A percentile compares a stretch with the other conserved stretches of the same genome.
Conservation (phyloP, 164 flowering plant species). For the Aristolochia californica region DNA sequence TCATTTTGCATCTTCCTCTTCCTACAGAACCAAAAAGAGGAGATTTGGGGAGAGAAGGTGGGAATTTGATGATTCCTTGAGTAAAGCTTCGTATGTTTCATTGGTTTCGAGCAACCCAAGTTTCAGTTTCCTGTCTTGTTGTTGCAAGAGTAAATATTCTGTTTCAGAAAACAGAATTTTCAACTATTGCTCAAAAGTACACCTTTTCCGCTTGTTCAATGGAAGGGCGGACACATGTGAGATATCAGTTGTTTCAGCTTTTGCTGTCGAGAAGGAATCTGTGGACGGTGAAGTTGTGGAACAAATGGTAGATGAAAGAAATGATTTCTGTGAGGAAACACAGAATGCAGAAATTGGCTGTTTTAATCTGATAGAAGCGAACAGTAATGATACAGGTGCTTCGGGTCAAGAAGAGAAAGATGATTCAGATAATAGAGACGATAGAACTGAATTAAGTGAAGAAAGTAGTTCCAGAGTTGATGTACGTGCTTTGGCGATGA, state of each 20-base stretch:
- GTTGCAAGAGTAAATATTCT: too few relatives aligned
- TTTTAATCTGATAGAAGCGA: neutral
- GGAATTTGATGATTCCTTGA: too few relatives aligned
- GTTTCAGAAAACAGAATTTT: too few relatives aligned
- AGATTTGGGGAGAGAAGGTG: too few relatives aligned
- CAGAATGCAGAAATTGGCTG: constrained; percentile 7
- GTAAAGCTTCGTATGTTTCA: too few relatives aligned
- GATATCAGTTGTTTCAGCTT: constrained; percentile 19
- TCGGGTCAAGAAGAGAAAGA: neutral
- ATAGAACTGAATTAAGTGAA: constrained; percentile 12
- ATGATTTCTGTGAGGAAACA: constrained; percentile 11
- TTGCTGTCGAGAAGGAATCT: constrained; percentile 34
- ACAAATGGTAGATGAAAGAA: constrained; percentile 14
- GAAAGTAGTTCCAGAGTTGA: constrained; percentile 33
- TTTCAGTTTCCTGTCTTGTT: too few relatives aligned
- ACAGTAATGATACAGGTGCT: constrained; percentile 5
- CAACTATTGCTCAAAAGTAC: too few relatives aligned
- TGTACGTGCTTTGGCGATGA: constrained; percentile 54
- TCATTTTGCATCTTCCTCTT: too few relatives aligned
- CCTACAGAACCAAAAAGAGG: too few relatives aligned
- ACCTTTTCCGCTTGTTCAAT: neutral
- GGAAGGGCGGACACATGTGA: constrained; percentile 17
- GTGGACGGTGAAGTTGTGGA: constrained; percentile 16
- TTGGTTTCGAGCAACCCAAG: too few relatives aligned
- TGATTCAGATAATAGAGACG: neutral